A percentile compares a stretch with the other conserved stretches of the same genome.
Evolutionary conservation across 768 basidiomycete species (phyloP).

Genomic region (Daedaleopsis sinensis): DNA sequence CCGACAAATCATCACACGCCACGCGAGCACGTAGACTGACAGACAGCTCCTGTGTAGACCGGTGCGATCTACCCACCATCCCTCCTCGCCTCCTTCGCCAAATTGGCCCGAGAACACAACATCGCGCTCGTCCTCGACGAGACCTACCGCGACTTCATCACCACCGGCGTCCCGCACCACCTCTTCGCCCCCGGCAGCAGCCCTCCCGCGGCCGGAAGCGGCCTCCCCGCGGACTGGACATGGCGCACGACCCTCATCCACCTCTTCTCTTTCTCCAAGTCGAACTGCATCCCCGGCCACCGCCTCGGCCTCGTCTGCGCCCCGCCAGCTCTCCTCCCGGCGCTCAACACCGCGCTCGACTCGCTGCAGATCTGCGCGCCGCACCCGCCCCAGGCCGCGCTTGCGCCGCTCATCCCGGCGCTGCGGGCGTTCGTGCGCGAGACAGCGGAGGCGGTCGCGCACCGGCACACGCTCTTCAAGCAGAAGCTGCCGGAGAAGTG

Average conservation of each 20-base stretch:
- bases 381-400: conserved; percentile 68
- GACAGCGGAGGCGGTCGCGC: conserved; percentile 50
- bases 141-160: conserved; percentile 83
- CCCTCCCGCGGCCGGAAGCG: not conserved
- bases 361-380: conserved; percentile 83
- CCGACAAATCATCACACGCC: not conserved
- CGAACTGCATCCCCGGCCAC: conserved; percentile 81
- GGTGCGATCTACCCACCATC: conserved; percentile 67
- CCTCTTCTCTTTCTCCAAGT: conserved; percentile 82
- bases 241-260: conserved; percentile 71
- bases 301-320: conserved; percentile 75
- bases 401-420: conserved; percentile 53
- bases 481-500: conserved; percentile 52
- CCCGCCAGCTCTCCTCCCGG: conserved; percentile 53
- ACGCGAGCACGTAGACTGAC: not conserved
- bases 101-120: conserved; percentile 53
- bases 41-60: conserved; percentile 44
- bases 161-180: conserved; percentile 50
- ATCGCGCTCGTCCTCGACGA: conserved; percentile 83
- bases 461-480: conserved; percentile 61
- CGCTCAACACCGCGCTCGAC: conserved; percentile 67
- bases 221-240: conserved; percentile 26
- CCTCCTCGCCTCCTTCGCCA: conserved; percentile 60
- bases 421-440: conserved; percentile 56
- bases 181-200: conserved; percentile 45